Conservation (phyloP, 108 stramenopile species). For the Chaetoceros muelleri region DNA sequence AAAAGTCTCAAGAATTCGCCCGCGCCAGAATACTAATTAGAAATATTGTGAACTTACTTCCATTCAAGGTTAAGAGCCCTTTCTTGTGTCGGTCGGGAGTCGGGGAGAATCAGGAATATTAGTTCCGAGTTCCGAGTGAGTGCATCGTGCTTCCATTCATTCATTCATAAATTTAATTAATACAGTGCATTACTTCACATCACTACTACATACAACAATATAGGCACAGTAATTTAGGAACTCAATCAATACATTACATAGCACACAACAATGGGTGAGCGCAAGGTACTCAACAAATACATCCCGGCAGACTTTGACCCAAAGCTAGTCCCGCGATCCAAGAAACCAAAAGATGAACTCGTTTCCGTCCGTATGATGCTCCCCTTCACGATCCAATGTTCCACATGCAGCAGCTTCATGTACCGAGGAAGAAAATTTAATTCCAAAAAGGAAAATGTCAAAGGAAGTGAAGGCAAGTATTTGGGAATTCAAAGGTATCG, state of each 20-base stretch:
- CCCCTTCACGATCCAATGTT: conserved; percentile 91
- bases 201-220: too few relatives aligned
- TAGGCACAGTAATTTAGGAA: too few relatives aligned
- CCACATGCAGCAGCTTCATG: conserved; percentile 86
- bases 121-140: too few relatives aligned
- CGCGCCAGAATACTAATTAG: too few relatives aligned
- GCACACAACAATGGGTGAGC: conserved; percentile 86
- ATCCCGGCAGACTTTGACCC: conserved; percentile 97
- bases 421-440: conserved; percentile 97
- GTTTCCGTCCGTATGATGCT: conserved; percentile 97
- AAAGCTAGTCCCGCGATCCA: conserved; percentile 74
- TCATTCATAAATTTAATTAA: too few relatives aligned
- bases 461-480: conserved; percentile 84
- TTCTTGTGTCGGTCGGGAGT: too few relatives aligned
- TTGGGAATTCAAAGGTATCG: conserved; percentile 89
- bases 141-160: too few relatives aligned
- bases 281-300: conserved; percentile 96
- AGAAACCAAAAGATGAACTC: conserved; percentile 75
- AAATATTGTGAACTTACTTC: too few relatives aligned
- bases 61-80: too few relatives aligned
- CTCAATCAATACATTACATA: not conserved
- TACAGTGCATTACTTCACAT: too few relatives aligned
- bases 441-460: conserved; percentile 83
- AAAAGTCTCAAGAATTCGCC: too few relatives aligned
- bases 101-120: too few relatives aligned